Conservation (phyloP, 108 stramenopile species). For the Aureococcus anophagefferens region DNA sequence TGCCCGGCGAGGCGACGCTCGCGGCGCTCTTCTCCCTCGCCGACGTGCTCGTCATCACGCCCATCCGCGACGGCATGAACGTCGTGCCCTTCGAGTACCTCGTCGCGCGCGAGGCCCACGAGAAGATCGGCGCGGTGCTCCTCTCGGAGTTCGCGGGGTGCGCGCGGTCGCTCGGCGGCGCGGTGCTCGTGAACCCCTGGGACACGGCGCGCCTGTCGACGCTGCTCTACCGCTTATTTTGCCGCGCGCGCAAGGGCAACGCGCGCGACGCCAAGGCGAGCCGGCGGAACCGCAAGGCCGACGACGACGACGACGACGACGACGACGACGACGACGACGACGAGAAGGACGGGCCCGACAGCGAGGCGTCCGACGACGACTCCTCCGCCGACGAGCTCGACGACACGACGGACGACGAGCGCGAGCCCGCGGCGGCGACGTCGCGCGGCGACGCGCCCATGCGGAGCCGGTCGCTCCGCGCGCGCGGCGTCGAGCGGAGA, state of each 20-base stretch:
- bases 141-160: slow-evolving; percentile 27
- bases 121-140: slow-evolving; percentile 21
- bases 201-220: slow-evolving; percentile 16
- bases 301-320: not conserved
- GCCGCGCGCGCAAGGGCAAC: not conserved
- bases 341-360: not conserved
- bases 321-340: not conserved
- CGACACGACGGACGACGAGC: not conserved
- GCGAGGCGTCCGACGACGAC: not conserved
- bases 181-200: slow-evolving; percentile 25
- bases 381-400: not conserved
- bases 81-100: not conserved
- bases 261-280: no score
- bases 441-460: not conserved
- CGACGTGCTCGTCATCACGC: not conserved
- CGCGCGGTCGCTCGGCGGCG: slow-evolving; percentile 15
- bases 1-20: not conserved
- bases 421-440: not conserved
- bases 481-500: slow-evolving; percentile 13
- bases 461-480: not conserved
- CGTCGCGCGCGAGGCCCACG: not conserved
- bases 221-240: not conserved
- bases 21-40: not conserved
- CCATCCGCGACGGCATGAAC: not conserved
- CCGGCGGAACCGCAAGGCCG: not conserved